phyloP scores from a whole-genome alignment of 495 filamentous ascomycete species.

The Penicillium samsonianum region DNA sequence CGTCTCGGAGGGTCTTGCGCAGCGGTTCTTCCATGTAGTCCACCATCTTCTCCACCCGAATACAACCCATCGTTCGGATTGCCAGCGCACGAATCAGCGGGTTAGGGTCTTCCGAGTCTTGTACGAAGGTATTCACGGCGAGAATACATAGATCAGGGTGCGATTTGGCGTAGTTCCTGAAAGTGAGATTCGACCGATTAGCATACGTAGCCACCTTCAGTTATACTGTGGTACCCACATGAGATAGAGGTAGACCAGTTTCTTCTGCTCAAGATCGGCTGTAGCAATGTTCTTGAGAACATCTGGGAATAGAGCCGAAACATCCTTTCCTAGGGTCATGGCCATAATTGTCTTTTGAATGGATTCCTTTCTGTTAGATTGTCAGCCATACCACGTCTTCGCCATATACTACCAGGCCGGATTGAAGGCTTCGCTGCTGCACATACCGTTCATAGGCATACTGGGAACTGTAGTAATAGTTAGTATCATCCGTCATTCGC shows the following conservation, averaged over 20 bases:
- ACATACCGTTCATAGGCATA: slow-evolving; percentile 92
- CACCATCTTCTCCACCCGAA: slow-evolving; percentile 98
- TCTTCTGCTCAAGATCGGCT: slow-evolving; percentile 94
- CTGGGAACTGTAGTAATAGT: slow-evolving; percentile 64
- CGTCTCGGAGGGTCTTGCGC: slow-evolving; percentile 92
- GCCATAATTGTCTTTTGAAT: slow-evolving; percentile 99
- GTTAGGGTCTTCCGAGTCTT: slow-evolving; percentile 98
- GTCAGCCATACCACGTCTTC: slow-evolving; percentile 31
- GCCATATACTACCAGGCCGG: background rate
- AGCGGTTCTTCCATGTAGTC: slow-evolving; percentile 99
- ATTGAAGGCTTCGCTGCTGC: background rate
- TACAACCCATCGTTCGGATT: slow-evolving; percentile 99
- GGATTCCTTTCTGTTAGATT: slow-evolving; percentile 74
- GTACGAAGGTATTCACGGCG: slow-evolving; percentile 98
- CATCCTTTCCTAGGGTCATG: slow-evolving; percentile 98
- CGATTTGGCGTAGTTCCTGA: slow-evolving; percentile 98
- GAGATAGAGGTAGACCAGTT: slow-evolving; percentile 97
- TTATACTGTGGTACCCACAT: slow-evolving; percentile 64
- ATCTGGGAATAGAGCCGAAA: slow-evolving; percentile 95
- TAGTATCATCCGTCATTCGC: slow-evolving; percentile 24
- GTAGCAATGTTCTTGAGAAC: slow-evolving; percentile 99
- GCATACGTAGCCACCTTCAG: slow-evolving; percentile 11
- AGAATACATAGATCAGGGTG: slow-evolving; percentile 99
- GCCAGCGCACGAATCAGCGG: slow-evolving; percentile 92
- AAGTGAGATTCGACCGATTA: slow-evolving; percentile 15